These are phyloP conservation scores for Physcomitrium patens DNA, from an alignment of 225 moss, liverwort and hornwort species.

Conservation along the genomic window DNA sequence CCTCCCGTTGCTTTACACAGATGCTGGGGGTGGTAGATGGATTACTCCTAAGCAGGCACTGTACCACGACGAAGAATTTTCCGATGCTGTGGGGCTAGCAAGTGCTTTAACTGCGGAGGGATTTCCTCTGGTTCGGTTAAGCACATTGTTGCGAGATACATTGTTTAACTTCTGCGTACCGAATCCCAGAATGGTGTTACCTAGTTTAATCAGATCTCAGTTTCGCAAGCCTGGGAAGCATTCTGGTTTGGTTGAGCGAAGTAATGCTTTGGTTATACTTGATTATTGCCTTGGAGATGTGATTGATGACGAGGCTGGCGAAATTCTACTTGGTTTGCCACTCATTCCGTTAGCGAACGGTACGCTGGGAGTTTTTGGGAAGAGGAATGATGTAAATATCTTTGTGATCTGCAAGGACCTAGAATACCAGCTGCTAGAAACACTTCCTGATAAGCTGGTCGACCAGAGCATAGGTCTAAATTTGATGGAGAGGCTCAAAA, in stretches of 20 bases:
- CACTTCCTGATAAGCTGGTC: constrained; percentile 60
- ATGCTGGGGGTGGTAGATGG: constrained; percentile 70
- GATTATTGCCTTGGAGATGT: constrained; percentile 92
- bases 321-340: constrained; percentile 64
- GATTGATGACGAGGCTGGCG: constrained; percentile 73
- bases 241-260: constrained; percentile 59
- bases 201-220: constrained; percentile 67
- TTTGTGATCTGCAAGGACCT: constrained; percentile 62
- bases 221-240: constrained; percentile 71
- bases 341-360: constrained; percentile 78
- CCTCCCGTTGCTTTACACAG: constrained; percentile 65
- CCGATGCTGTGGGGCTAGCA: constrained; percentile 69
- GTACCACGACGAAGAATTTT: constrained; percentile 86
- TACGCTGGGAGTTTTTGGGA: constrained; percentile 66
- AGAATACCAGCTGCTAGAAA: constrained; percentile 57
- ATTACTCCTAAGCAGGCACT: constrained; percentile 66
- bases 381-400: constrained; percentile 45
- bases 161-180: constrained; percentile 61
- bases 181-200: constrained; percentile 68
- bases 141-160: constrained; percentile 49
- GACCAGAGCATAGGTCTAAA: constrained; percentile 52
- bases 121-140: constrained; percentile 63
- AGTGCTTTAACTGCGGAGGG: constrained; percentile 68
- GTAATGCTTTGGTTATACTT: constrained; percentile 59
- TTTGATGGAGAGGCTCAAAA: constrained; percentile 61